A percentile compares a stretch with the other conserved stretches of the same genome.
phyloP scores from a whole-genome alignment of 495 filamentous ascomycete species.

The Glutinoglossum americanum region DNA sequence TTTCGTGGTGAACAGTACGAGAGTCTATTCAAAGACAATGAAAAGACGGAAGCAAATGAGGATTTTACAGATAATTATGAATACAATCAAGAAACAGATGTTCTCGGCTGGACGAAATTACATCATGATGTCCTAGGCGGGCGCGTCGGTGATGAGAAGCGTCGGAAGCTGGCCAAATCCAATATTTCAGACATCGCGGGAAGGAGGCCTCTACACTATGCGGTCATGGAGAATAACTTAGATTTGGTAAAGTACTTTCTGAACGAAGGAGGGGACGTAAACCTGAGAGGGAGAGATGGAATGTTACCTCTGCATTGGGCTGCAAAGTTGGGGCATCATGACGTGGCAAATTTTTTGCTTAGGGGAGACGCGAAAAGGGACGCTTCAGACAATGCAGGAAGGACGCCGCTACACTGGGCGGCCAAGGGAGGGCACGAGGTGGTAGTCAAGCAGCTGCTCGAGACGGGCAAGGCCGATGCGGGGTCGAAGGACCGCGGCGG shows the following conservation, averaged over 20 bases:
- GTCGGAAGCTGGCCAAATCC: background rate
- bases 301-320: background rate
- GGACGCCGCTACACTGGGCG: background rate
- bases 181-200: background rate
- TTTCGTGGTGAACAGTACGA: background rate
- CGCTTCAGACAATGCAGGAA: background rate
- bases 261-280: background rate
- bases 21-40: background rate
- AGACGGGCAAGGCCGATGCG: no score
- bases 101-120: background rate
- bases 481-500: no score
- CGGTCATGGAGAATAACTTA: background rate
- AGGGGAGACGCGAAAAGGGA: background rate
- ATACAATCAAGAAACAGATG: background rate
- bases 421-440: background rate
- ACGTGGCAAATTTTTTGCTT: background rate
- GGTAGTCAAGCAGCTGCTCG: no score
- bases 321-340: background rate
- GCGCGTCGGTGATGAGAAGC: no score
- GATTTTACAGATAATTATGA: background rate
- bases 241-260: background rate
- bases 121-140: no score
- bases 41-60: background rate
- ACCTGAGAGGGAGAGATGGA: background rate
- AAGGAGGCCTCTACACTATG: background rate